Evolutionary conservation across 1,139 yeast genomes (phyloP).

Genomic region (Saccharomyces hybrid): DNA sequence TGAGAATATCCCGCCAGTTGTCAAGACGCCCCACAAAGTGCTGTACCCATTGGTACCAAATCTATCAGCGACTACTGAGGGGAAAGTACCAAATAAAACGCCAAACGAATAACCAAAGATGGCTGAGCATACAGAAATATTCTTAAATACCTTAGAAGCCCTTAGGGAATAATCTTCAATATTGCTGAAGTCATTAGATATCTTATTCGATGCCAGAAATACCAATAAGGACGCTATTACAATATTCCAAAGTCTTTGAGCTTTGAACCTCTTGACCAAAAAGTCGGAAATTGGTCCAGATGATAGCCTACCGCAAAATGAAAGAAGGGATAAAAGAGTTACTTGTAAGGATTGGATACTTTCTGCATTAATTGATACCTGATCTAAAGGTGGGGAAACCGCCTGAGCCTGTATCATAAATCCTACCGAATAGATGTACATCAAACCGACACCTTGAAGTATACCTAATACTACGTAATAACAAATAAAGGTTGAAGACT

Average conservation of each 20-base stretch:
- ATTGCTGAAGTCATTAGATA: constrained; percentile 13
- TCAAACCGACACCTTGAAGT: constrained; percentile 67
- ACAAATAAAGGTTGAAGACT: constrained; percentile 34
- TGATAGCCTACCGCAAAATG: constrained; percentile 58
- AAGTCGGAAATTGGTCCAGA: constrained; percentile 65
- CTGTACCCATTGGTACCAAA: constrained; percentile 69
- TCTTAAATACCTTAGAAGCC: constrained; percentile 14
- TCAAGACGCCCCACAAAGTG: constrained; percentile 72
- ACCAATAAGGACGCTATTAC: constrained; percentile 44
- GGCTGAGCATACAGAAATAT: constrained; percentile 46
- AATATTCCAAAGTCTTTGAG: constrained; percentile 64
- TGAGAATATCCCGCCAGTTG: constrained; percentile 44
- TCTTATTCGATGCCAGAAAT: constrained; percentile 38
- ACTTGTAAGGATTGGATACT: constrained; percentile 63
- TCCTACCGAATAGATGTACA: constrained; percentile 70
- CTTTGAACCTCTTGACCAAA: constrained; percentile 42
- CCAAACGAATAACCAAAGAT: constrained; percentile 72
- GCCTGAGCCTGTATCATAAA: constrained; percentile 53
- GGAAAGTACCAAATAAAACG: constrained; percentile 68
- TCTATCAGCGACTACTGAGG: constrained; percentile 68
- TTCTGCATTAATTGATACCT: constrained; percentile 25
- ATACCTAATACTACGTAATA: constrained; percentile 51
- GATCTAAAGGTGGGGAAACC: constrained; percentile 26
- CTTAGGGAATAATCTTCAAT: not conserved
- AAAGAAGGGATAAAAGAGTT: constrained; percentile 56